Evolutionary conservation across 2,329 filamentous ascomycete species (phyloP), one percentile per base, ranked within the genome.

Genomic region (Arthrobotrys iridis): DNA sequence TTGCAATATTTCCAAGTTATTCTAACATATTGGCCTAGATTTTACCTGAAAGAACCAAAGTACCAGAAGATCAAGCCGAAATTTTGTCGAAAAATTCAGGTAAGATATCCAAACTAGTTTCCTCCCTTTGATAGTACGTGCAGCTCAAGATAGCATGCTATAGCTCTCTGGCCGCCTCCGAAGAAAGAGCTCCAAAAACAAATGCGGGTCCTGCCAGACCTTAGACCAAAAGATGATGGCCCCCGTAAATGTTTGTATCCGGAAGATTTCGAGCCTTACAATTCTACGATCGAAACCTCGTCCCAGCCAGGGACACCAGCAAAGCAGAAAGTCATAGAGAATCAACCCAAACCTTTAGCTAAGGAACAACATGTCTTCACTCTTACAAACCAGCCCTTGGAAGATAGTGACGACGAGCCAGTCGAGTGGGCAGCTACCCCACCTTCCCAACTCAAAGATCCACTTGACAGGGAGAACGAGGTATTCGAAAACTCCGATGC

Each of bases 101-200:
- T 67, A 68, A 18, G 40, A 4, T 4, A n/a, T 22, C 10, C 18
- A 28, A 55, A 26, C 0, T 18, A 18, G 40, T 5, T 3, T 20
- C 52, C 20, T 4, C n/a, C 18, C 20, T 40, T 4, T 48, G n/a
- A n/a, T 13, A 13, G 4, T n/a, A n/a, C n/a, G n/a, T n/a, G 18
- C 0, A 68, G 18, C 24, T 43, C 33, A 41, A 6, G 33, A 26
- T 24, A 13, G 24, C 15, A 48, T 46, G 24, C 11, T 11, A 13
- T 75, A 75, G 71, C 71, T 3, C 57, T 75, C n/a, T 75, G 71
- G 71, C 71, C 71, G 41, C 57, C 37, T 4, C 71, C 71, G 8
- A 75, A 48, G 11, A 24, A n/a, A 11, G 71, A 75, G 22, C 63
- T 75, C 18, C 63, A 75, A 50, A 67, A 63, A 30, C 63, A 62